Conservation (phyloP, 1,284 basidiomycete species). For the Ganoderma meredithae region DNA sequence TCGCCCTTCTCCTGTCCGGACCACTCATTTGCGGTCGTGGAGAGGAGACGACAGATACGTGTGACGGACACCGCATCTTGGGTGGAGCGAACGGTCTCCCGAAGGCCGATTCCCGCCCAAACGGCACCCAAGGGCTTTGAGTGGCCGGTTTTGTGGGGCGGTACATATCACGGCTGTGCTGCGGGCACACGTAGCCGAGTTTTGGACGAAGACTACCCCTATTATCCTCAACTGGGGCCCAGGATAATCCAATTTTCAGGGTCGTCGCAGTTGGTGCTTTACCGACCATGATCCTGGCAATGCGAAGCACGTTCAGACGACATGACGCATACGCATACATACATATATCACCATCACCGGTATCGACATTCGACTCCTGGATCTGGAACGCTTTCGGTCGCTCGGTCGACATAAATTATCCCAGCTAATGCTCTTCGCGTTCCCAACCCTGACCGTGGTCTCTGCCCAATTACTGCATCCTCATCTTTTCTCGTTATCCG, state of each 20-base stretch:
- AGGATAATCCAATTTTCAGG: background rate
- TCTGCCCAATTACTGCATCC: background rate
- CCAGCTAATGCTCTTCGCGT: conserved; percentile 26
- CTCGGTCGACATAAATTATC: conserved; percentile 35
- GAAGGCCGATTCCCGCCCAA: background rate
- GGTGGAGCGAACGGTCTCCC: background rate
- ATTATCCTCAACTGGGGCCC: background rate
- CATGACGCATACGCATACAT: background rate
- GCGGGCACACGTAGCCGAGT: background rate
- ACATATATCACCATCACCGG: conserved; percentile 2
- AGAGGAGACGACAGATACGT: background rate
- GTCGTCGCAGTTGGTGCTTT: background rate
- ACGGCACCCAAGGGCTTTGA: background rate
- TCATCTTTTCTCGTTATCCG: conserved; percentile 7
- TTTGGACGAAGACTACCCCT: background rate
- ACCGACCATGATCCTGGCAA: background rate
- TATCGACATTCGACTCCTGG: conserved; percentile 9
- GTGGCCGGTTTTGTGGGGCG: background rate
- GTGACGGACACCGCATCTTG: background rate
- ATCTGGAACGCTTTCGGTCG: conserved; percentile 29
- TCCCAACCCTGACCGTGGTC: background rate
- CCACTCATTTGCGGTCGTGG: conserved; percentile 1
- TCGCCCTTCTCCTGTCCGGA: background rate
- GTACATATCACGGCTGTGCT: background rate
- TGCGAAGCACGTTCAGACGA: conserved; percentile 1